Base-by-base conservation (phyloP, 2,329 filamentous ascomycete genomes). In the Pseudohalonectria lignicola region DNA sequence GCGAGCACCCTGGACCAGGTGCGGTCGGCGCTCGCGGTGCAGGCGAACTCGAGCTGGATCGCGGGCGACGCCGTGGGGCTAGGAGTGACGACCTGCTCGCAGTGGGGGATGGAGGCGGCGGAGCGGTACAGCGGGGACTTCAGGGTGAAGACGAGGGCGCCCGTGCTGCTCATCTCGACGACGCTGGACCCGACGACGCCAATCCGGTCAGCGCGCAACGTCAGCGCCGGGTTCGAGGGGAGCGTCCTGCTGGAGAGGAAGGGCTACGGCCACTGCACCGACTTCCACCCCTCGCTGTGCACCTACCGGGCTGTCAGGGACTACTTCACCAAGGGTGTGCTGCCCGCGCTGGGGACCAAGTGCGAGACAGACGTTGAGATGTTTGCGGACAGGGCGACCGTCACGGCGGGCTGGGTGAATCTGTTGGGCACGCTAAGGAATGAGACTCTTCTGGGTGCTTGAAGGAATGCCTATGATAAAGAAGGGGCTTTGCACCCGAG, bases 271-370 rank as follows among this genome's bases (percentile, higher is more conserved):
- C 38, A 44, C 16, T 23, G 38, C 7, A 39, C 40, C 4, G 4
- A 34, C 13, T 21, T 36, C n/a, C 34, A 39, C 17, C 52, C 53
- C 4, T 62, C 57, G 2, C 39, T 43, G 5, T 64, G 61, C 43
- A 53, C 49, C 5, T 37, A 49, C 5, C 41, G 45, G 31, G 42
- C 46, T 4, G 49, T 55, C 4, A 40, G 42, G 17, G 47, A 43
- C 7, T 63, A 62, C 39, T 63, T 56, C 45, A 36, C 34, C 5
- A 47, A 60, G 29, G 58, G 58, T 3, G 55, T 48, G 3, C 39
- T 64, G 18, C 60, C 60, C 2, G 35, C 50, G 21, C 43, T 46
- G 4, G 53, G 52, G 5, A 56, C 49, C 7, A 42, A 54, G 5
- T 63, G 61, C 38, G 39, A 56, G 34, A 42, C 45, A 4, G 41